phyloP scores from a whole-genome alignment of 2,329 filamentous ascomycete genomes.

The Rhytidhysteron rufulum region DNA sequence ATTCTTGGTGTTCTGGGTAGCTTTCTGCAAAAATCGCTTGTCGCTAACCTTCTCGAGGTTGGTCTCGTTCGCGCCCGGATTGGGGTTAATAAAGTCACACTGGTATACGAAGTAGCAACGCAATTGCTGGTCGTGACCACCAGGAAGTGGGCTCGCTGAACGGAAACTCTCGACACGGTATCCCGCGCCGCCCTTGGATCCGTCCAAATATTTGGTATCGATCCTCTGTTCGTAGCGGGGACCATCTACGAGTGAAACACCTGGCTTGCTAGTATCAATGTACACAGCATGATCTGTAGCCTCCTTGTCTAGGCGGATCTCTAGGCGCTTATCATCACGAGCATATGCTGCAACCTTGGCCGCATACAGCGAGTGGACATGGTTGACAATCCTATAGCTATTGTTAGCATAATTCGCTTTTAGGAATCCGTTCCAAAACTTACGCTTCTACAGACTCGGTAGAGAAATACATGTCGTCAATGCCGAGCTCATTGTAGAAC shows the following conservation, averaged over 20 bases:
- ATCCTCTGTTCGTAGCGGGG: slow-evolving; percentile 93
- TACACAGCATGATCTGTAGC: slow-evolving; percentile 93
- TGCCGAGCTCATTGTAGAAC: slow-evolving; percentile 98
- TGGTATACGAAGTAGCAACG: slow-evolving; percentile 99
- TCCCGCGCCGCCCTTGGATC: slow-evolving; percentile 63
- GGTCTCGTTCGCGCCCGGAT: slow-evolving; percentile 72
- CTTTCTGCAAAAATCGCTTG: slow-evolving; percentile 91
- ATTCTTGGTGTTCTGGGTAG: slow-evolving; percentile 89
- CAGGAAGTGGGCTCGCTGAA: slow-evolving; percentile 75
- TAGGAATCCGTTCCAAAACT: slow-evolving; percentile 8
- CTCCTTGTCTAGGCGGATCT: slow-evolving; percentile 95
- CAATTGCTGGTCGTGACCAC: slow-evolving; percentile 73
- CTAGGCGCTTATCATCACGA: slow-evolving; percentile 86
- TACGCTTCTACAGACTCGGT: slow-evolving; percentile 75
- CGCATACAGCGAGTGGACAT: slow-evolving; percentile 94
- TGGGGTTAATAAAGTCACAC: slow-evolving; percentile 78
- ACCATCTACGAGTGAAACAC: slow-evolving; percentile 69
- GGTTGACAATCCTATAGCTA: slow-evolving; percentile 67
- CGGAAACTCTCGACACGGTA: slow-evolving; percentile 98
- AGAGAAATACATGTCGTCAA: slow-evolving; percentile 97
- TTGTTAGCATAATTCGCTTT: slow-evolving; percentile 10
- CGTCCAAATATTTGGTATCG: slow-evolving; percentile 92
- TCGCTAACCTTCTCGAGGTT: slow-evolving; percentile 89
- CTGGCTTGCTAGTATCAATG: slow-evolving; percentile 94
- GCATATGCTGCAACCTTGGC: slow-evolving; percentile 94